These are phyloP conservation scores for Hypholoma sublateritium DNA, from an alignment of 768 basidiomycete species.

Conservation along the genomic window DNA sequence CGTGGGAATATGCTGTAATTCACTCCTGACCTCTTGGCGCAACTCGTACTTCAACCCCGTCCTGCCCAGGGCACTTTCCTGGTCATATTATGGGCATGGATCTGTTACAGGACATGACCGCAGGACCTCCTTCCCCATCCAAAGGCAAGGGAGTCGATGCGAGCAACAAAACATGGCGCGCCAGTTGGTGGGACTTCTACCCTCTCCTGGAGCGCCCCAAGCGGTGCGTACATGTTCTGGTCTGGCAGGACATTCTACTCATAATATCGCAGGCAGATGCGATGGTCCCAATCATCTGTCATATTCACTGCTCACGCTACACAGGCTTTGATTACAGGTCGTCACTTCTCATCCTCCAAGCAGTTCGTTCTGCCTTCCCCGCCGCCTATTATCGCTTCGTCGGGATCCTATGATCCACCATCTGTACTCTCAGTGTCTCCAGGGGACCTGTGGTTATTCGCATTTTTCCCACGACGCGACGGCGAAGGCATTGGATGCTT, in stretches of 20 bases:
- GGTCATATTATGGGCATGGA: conserved; percentile 9
- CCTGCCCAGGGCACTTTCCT: background rate
- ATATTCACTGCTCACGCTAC: conserved; percentile 70
- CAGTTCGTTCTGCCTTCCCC: conserved; percentile 63
- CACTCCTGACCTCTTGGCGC: background rate
- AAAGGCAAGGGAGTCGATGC: conserved; percentile 49
- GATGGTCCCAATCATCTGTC: conserved; percentile 69
- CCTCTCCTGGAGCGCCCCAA: conserved; percentile 57
- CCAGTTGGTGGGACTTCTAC: conserved; percentile 76
- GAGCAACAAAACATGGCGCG: conserved; percentile 44
- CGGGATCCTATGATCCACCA: conserved; percentile 57
- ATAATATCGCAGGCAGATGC: conserved; percentile 50
- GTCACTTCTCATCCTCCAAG: conserved; percentile 69
- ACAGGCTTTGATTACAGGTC: conserved; percentile 57
- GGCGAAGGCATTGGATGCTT: conserved; percentile 62
- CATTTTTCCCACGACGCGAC: conserved; percentile 65
- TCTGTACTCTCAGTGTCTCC: conserved; percentile 61
- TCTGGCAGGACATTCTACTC: background rate
- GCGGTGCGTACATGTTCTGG: conserved; percentile 38
- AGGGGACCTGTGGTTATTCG: conserved; percentile 65
- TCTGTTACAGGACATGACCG: conserved; percentile 3
- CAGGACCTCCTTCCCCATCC: conserved; percentile 12
- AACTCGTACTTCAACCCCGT: too few species aligned
- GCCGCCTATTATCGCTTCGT: conserved; percentile 41
- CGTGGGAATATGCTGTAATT: conserved; percentile 2